phyloP scores from a whole-genome alignment of 345 rosid genomes.

The Eutrema yunnanense region DNA sequence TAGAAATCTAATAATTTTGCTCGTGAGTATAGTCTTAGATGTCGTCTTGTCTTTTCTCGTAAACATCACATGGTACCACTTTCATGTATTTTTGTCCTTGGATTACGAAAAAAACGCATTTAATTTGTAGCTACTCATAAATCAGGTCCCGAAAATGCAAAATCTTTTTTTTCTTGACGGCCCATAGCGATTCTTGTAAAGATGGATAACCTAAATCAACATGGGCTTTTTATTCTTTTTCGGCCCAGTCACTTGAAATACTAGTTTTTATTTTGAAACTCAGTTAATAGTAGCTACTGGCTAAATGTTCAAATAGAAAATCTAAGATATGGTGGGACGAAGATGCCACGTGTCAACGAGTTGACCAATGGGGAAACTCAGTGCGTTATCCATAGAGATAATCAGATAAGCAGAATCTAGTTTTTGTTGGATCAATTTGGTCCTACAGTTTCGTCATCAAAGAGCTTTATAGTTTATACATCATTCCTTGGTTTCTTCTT shows the following conservation, averaged over 20 bases:
- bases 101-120: not conserved
- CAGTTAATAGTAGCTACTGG: not conserved
- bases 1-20: slow-evolving; percentile 2
- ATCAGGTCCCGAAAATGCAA: not conserved
- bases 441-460: not conserved
- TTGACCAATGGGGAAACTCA: slow-evolving; percentile 29
- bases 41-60: slow-evolving; percentile 13
- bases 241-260: not conserved
- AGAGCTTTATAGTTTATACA: slow-evolving; percentile 17
- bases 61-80: slow-evolving; percentile 20
- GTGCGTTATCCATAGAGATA: slow-evolving; percentile 28
- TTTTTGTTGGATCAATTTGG: not conserved
- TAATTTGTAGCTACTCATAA: not conserved
- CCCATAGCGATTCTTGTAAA: not conserved
- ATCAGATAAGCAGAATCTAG: slow-evolving; percentile 29
- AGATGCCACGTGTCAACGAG: slow-evolving; percentile 14
- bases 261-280: not conserved
- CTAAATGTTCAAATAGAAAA: not conserved
- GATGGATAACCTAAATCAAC: not conserved
- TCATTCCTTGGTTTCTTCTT: slow-evolving; percentile 6
- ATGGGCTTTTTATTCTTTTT: not conserved
- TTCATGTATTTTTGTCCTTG: slow-evolving; percentile 6
- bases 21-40: not conserved
- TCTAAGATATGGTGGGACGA: slow-evolving; percentile 22
- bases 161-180: not conserved